Base-by-base conservation (phyloP, 345 rosid species). In the Viola odorata region DNA sequence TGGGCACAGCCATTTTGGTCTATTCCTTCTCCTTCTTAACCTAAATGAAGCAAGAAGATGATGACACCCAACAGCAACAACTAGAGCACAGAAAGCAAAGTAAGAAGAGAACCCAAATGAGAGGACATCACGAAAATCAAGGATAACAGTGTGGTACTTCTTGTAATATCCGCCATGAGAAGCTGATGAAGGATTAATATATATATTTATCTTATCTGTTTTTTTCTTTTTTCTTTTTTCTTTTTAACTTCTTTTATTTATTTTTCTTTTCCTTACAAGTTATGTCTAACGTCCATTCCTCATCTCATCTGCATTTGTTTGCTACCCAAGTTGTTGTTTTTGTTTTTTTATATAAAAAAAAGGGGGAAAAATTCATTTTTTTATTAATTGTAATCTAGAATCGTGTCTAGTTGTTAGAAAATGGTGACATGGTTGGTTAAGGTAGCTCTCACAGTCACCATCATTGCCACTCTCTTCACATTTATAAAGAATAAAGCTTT, bases 1-100 rank as follows among this genome's bases (percentile, higher is more conserved):
- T 63, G 54, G 86, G 55, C 37, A 65, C 69, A 62, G 80, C 77
- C 84, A 82, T 81, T 41, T 38, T 3, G 53, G 17, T 60, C 45
- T 14, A 12, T 47, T 23, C 12, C 37, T 14, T 59, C 37, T 17
- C 13, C 48, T 40, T 37, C 45, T 16, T 39, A 23, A 23, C 41
- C 16, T n/a, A 14, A 37, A n/a, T 3, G 32, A 47, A 60, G 14
- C 6, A 8, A 42, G 15, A 38, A 12, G 13, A 38, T n/a, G 14
- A n/a, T n/a, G n/a, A n/a, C n/a, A n/a, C n/a, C n/a, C 3, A 42
- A 51, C 3, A 14, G 60, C 45, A 17, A 55, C 37, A 14, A 6
- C 11, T 41, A 45, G 8, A 49, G 41, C 0, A 44, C 40, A 9
- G n/a, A 48, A 14, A 47, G n/a, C 16, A n/a, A 41, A 45, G 45